A percentile compares a stretch with the other conserved stretches of the same genome.
Evolutionary conservation across 495 filamentous ascomycete species (phyloP).

Genomic region (Xylaria curta): DNA sequence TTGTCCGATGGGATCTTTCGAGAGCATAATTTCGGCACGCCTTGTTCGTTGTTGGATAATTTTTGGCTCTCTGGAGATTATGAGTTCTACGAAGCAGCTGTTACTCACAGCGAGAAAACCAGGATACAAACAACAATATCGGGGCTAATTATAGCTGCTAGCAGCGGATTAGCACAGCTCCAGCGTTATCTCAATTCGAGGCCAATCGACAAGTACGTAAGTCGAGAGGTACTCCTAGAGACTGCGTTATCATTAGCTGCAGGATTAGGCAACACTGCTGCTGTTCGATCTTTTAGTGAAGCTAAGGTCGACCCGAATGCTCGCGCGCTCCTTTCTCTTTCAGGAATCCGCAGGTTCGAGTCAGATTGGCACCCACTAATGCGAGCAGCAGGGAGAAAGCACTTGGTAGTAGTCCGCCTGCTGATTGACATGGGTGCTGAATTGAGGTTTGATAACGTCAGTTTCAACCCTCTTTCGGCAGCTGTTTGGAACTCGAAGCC

Average conservation of each 20-base stretch:
- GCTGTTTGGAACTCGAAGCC: neutral
- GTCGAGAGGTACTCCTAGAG: neutral
- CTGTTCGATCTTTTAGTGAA: neutral
- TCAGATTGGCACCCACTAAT: neutral
- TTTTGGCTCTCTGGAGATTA: neutral
- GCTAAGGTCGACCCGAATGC: neutral
- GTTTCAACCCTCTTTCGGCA: neutral
- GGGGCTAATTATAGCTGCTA: neutral
- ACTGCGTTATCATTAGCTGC: neutral
- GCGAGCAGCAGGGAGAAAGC: slow-evolving; percentile 6
- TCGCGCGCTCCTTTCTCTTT: neutral
- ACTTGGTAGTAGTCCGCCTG: neutral
- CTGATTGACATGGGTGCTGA: neutral
- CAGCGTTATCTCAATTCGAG: neutral
- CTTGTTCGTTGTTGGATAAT: neutral
- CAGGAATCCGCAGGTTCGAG: neutral
- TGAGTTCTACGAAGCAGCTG: neutral
- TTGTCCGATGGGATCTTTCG: neutral
- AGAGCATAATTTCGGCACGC: too few species aligned
- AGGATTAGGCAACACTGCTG: neutral
- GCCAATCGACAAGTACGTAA: too few species aligned
- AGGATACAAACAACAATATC: neutral
- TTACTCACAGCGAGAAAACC: neutral
- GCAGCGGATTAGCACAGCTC: neutral
- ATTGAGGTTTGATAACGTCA: neutral